Base-by-base conservation (phyloP, 176 grass and related monocot genomes). In the Triticum turgidum region DNA sequence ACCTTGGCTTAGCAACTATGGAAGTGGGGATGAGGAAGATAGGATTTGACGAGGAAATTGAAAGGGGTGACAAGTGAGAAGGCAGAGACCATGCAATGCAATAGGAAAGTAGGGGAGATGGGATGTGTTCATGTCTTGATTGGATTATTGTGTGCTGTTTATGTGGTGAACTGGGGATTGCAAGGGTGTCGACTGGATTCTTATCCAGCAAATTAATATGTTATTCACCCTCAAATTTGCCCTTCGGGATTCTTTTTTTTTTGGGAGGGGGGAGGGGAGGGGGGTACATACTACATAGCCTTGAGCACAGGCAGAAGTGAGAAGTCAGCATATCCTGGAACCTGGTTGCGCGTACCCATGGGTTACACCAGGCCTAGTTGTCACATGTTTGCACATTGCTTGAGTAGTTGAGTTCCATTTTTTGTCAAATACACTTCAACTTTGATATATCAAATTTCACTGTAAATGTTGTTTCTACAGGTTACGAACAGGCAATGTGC, bases 401-500 rank as follows among this genome's bases (percentile, higher is more conserved):
- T 51, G 20, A 12, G 37, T 81, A 51, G 25, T 77, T 5, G 38
- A 30, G 39, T 80, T 72, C 8, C 2, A 6, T 51, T 83, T 66
- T 51, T 88, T 71, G 42, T 89, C 22, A 33, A 84, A 37, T 87
- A 54, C 34, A 83, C 79, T 79, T 29, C 38, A 35, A 15, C 33
- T 62, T 27, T 78, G 15, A 69, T 86, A 15, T 51, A 51, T 21
- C 22, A 12, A 83, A 30, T n/a, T 86, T 83, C 42, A 83, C 22
- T 65, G 35, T 24, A 3, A 45, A 70, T 82, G 38, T 86, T 82
- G 27, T 20, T 64, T 73, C 8, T 63, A 67, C 87, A 95, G 96
- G 83, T 86, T 95, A 89, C 92, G 96, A 92, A 49, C 71, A 74
- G 96, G 96, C 73, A 98, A 98, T 92, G 96, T 98, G 49, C 47